Evolutionary conservation across 2,329 filamentous ascomycete genomes (phyloP), one percentile per base, ranked within the genome.

Genomic region (Cadophora sp.): DNA sequence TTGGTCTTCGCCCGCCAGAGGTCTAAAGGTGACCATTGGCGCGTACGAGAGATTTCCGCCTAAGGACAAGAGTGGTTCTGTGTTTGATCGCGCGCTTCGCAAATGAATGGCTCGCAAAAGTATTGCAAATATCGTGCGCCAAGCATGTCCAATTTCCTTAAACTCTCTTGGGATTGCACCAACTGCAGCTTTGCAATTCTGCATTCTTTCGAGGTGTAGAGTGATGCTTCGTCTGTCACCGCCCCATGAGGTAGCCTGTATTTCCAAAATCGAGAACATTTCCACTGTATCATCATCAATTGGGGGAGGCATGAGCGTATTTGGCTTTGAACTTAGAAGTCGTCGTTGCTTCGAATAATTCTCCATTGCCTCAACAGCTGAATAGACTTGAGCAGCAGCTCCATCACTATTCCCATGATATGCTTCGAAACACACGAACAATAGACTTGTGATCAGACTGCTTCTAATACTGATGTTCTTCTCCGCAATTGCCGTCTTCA

Each of bases 401-500:
- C 11, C n/a, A 5, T 61, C 53, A 14, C n/a, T 58, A 37, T 66
- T 66, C 2, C 64, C 67, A 55, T 66, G 67, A 34, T 63, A 63
- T 4, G 50, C 27, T 31, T 69, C 67, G 24, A 69, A 64, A 16
- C 62, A 66, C 0, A 61, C 53, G n/a, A 66, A 69, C 9, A 69
- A 22, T 19, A 69, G 24, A 22, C 67, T 66, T 22, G 64, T 56
- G 14, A 69, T 27, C 2, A 69, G 48, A 22, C 34, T 64, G 1
- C 53, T 59, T 14, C 58, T 37, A 6, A 65, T 66, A 16, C 43
- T 40, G 0, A 34, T 26, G 11, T 50, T 16, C 19, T 31, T 43
- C 9, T 40, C n/a, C 2, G 46, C 19, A 2, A 55, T 16, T 11
- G 62, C 22, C 1, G 26, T 46, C n/a, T 46, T 50, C 14, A 65